Conservation (phyloP, 129 eudicot genomes). For the Gnaphalium uliginosum region DNA sequence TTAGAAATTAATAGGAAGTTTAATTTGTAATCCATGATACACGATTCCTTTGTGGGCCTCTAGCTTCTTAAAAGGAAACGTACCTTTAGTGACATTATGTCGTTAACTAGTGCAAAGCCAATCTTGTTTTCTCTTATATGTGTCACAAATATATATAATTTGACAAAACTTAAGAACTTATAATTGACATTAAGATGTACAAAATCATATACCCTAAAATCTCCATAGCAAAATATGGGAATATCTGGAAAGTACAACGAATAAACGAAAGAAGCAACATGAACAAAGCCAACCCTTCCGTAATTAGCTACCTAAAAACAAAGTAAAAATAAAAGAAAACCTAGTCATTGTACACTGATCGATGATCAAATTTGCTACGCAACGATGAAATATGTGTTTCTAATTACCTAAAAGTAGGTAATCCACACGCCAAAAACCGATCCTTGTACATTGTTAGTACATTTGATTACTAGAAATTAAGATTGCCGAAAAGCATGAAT, state of each 20-base stretch:
- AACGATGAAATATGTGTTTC: conserved; percentile 28
- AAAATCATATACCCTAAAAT: conserved; percentile 33
- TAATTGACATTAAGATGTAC: conserved; percentile 24
- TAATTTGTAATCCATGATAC: background rate
- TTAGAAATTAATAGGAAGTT: background rate
- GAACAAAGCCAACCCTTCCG: conserved; percentile 29
- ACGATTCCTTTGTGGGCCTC: background rate
- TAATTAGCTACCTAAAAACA: conserved; percentile 28
- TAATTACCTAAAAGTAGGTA: conserved; percentile 21
- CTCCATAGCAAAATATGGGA: conserved; percentile 35
- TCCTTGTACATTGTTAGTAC: conserved; percentile 41
- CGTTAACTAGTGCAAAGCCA: background rate
- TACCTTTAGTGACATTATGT: too few relatives aligned
- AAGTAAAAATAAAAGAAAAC: background rate
- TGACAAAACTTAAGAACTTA: background rate
- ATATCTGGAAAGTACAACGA: conserved; percentile 40
- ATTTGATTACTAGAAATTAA: conserved; percentile 37
- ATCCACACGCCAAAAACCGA: conserved; percentile 34
- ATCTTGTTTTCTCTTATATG: too few relatives aligned
- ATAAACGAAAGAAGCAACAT: conserved; percentile 40
- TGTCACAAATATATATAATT: background rate
- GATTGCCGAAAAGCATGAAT: conserved; percentile 29
- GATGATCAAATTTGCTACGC: conserved; percentile 36
- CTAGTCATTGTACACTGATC: conserved; percentile 42
- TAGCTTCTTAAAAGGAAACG: background rate